phyloP scores from a whole-genome alignment of 768 basidiomycete genomes.

The Russula brevipes region DNA sequence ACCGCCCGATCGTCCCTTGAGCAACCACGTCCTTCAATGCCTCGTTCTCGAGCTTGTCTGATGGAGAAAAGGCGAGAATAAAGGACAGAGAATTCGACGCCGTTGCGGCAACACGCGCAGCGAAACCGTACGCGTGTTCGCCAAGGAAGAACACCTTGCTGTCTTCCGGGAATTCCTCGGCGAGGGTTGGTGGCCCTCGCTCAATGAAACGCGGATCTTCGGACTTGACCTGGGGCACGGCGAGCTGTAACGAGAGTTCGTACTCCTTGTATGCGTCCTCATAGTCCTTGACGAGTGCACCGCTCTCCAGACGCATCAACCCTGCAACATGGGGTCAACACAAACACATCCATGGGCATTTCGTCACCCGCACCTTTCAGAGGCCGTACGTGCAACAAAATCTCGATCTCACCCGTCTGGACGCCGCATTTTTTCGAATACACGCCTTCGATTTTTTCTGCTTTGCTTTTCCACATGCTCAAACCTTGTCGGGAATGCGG shows the following conservation, averaged over 20 bases:
- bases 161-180: constrained; percentile 85
- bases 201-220: constrained; percentile 90
- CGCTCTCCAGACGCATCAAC: constrained; percentile 81
- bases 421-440: constrained; percentile 91
- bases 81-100: constrained; percentile 69
- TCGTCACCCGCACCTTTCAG: constrained; percentile 63
- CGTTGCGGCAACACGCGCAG: constrained; percentile 80
- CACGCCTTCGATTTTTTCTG: constrained; percentile 72
- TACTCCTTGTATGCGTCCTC: constrained; percentile 75
- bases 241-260: constrained; percentile 85
- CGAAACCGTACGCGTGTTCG: constrained; percentile 91
- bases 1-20: constrained; percentile 46
- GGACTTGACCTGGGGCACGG: constrained; percentile 69
- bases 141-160: constrained; percentile 96
- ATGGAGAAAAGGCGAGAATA: constrained; percentile 86
- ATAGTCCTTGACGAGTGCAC: constrained; percentile 94
- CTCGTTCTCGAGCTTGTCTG: constrained; percentile 73
- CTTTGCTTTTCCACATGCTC: constrained; percentile 73
- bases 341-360: background rate
- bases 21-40: constrained; percentile 68
- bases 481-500: constrained; percentile 68
- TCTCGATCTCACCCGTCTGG: constrained; percentile 72
- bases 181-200: constrained; percentile 70
- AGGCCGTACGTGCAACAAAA: constrained; percentile 83
- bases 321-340: constrained; percentile 42